Percentiles rank a stretch among this genome's conserved stretches.
phyloP scores from a whole-genome alignment of 2,329 filamentous ascomycete species.

The Beauveria scarabaeidicola region DNA sequence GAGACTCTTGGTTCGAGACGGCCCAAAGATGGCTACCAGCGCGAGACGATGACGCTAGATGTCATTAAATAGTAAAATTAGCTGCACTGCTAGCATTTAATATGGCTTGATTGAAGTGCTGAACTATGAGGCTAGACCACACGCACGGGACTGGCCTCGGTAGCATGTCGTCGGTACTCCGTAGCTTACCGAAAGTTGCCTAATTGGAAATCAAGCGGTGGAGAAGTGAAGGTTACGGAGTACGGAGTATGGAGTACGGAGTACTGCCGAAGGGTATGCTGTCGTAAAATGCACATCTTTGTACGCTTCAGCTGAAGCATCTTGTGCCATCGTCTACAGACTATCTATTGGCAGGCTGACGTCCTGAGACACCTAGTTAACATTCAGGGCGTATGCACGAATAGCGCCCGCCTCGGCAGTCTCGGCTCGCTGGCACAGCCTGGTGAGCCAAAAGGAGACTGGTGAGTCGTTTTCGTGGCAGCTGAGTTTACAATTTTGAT shows the following conservation, averaged over 20 bases:
- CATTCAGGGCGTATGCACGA: no score
- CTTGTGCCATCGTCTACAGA: neutral
- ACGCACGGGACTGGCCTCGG: no score
- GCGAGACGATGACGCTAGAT: constrained; percentile 32
- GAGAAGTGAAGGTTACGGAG: neutral
- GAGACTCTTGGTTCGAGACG: constrained; percentile 53
- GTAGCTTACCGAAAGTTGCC: neutral
- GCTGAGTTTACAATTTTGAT: neutral
- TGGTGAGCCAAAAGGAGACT: neutral
- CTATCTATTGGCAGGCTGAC: no score
- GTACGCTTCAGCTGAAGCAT: neutral
- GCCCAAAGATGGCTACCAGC: constrained; percentile 46
- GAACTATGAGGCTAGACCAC: neutral
- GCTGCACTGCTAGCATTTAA: neutral
- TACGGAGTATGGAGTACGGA: no score
- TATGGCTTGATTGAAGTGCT: neutral
- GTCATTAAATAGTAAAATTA: constrained; percentile 10
- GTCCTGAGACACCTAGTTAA: no score
- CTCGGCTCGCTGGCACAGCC: neutral
- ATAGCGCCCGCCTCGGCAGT: neutral
- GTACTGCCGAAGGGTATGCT: neutral
- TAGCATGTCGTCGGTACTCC: neutral
- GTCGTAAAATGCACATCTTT: neutral
- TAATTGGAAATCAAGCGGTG: neutral
- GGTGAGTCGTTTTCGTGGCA: neutral